A percentile compares a stretch with the other conserved stretches of the same genome.
phyloP scores from a whole-genome alignment of 2,329 filamentous ascomycete genomes.

The Exutisphaerella laricina region DNA sequence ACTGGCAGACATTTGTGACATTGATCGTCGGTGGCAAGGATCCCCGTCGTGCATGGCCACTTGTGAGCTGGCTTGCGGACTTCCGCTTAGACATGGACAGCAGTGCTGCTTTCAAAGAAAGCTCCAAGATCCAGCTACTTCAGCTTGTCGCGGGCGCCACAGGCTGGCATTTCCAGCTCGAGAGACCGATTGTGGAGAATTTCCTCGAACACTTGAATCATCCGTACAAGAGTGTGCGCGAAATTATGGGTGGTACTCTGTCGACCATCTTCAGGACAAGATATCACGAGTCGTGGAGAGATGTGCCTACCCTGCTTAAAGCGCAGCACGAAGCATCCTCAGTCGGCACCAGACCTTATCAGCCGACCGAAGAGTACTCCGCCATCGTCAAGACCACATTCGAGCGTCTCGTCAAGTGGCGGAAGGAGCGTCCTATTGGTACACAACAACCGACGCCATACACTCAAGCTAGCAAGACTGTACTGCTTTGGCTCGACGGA shows the following conservation, averaged over 20 bases:
- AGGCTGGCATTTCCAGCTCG: conserved; percentile 93
- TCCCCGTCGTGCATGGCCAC: conserved; percentile 77
- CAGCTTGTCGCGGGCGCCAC: conserved; percentile 81
- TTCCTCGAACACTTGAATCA: conserved; percentile 91
- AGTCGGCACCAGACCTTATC: conserved; percentile 78
- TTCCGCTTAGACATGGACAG: conserved; percentile 92
- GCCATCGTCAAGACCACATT: conserved; percentile 71
- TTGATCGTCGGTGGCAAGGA: conserved; percentile 84
- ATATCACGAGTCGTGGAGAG: conserved; percentile 88
- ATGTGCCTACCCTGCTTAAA: conserved; percentile 68
- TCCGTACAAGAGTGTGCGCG: conserved; percentile 94
- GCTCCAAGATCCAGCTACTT: conserved; percentile 86
- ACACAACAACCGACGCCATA: conserved; percentile 93
- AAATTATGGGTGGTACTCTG: conserved; percentile 86
- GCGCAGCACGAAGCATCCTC: conserved; percentile 74
- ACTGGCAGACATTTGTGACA: conserved; percentile 93
- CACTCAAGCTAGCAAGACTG: conserved; percentile 92
- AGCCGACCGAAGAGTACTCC: conserved; percentile 67
- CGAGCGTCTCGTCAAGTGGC: conserved; percentile 75
- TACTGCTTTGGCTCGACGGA: conserved; percentile 89
- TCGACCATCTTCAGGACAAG: conserved; percentile 83
- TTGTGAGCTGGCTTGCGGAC: conserved; percentile 73
- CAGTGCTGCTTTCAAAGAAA: conserved; percentile 98
- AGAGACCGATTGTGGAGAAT: conserved; percentile 80
- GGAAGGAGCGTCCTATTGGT: conserved; percentile 73